Conservation (phyloP, 768 basidiomycete genomes). For the Boletus eberwhitei region DNA sequence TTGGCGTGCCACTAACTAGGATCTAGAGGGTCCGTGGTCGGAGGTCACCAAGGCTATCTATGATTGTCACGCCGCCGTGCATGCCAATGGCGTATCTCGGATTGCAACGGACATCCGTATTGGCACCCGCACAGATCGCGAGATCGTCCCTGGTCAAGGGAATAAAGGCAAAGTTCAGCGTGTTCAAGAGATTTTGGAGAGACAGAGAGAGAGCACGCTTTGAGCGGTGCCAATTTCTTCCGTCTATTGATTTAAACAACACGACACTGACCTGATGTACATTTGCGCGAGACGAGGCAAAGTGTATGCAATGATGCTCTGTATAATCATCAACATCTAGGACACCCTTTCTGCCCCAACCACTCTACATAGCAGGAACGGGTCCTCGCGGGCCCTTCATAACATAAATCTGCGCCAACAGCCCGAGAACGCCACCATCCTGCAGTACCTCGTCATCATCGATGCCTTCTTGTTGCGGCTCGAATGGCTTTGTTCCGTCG, state of each 20-base stretch:
- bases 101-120: conserved; percentile 94
- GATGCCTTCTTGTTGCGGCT: conserved; percentile 43
- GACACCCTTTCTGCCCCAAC: not conserved
- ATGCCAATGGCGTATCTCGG: conserved; percentile 67
- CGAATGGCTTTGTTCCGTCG: conserved; percentile 37
- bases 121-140: conserved; percentile 79
- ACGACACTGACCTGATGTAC: not conserved
- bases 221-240: not conserved
- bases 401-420: conserved; percentile 85
- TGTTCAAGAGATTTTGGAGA: conserved; percentile 74
- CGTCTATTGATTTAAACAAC: not conserved
- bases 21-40: conserved; percentile 77
- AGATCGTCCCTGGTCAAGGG: conserved; percentile 58
- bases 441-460: conserved; percentile 65
- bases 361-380: conserved; percentile 41
- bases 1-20: not conserved
- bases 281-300: not conserved
- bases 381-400: conserved; percentile 46
- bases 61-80: conserved; percentile 86
- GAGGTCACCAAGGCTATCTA: conserved; percentile 84
- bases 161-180: conserved; percentile 79
- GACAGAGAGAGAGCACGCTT: conserved; percentile 12
- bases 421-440: conserved; percentile 81
- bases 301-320: not conserved
- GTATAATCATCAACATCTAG: not conserved